A percentile compares a stretch with the other conserved stretches of the same genome.
These are phyloP conservation scores for Trichoderma reesei DNA, from an alignment of 495 filamentous ascomycete genomes.

Conservation along the genomic window DNA sequence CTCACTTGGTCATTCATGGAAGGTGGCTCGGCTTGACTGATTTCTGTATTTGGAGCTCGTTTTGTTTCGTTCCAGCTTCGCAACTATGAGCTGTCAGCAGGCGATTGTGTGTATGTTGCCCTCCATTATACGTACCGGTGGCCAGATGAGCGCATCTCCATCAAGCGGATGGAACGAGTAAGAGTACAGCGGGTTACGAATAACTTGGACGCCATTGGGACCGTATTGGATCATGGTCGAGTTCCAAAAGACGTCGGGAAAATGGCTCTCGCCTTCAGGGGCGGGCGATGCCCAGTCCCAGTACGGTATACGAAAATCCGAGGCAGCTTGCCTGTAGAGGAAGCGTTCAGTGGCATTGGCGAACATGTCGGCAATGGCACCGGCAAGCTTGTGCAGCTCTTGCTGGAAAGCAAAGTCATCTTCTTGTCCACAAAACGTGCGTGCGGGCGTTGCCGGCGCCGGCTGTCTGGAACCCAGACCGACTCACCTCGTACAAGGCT, in stretches of 20 bases:
- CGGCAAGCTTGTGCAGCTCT: constrained; percentile 42
- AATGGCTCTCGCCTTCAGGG: constrained; percentile 38
- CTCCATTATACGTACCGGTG: constrained; percentile 30
- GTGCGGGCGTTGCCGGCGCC: constrained; percentile 3
- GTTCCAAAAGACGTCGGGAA: constrained; percentile 37
- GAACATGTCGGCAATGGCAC: constrained; percentile 44
- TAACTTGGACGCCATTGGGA: constrained; percentile 42
- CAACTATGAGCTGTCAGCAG: constrained; percentile 25
- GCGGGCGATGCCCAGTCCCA: constrained; percentile 56
- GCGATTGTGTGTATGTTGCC: neutral
- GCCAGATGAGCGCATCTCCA: constrained; percentile 27
- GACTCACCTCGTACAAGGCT: constrained; percentile 50
- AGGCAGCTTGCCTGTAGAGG: constrained; percentile 40
- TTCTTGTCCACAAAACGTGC: neutral
- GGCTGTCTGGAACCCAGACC: neutral
- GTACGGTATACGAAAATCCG: constrained; percentile 53
- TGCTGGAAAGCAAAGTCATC: constrained; percentile 31
- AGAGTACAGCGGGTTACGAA: constrained; percentile 52
- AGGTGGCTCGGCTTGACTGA: constrained; percentile 1
- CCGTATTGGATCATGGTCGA: constrained; percentile 38
- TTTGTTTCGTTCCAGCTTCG: constrained; percentile 39
- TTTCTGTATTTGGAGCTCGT: constrained; percentile 34
- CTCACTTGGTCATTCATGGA: neutral
- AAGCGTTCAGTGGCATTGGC: constrained; percentile 31
- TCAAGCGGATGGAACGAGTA: constrained; percentile 52